Evolutionary conservation across 148 eudicot genomes (phyloP).

Genomic region (Cornus controversa): DNA sequence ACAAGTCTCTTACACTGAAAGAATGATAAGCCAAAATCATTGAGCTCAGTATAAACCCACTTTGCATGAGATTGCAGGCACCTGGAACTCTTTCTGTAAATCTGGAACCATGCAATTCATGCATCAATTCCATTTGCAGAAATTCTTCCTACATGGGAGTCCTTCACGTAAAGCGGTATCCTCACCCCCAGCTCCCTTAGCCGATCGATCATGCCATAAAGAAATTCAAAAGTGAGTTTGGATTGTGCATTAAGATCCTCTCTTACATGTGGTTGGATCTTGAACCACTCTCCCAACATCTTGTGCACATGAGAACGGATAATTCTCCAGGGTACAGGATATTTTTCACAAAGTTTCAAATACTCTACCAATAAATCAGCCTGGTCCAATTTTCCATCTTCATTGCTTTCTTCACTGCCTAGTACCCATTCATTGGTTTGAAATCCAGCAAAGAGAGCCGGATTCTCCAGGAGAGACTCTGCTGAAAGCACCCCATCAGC

Average conservation of each 20-base stretch:
- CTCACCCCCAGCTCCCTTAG: conserved; percentile 59
- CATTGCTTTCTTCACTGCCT: conserved; percentile 28
- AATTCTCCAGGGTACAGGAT: conserved; percentile 97
- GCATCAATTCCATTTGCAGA: conserved; percentile 22
- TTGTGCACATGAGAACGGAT: conserved; percentile 87
- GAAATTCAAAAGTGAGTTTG: conserved; percentile 70
- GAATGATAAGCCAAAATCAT: not conserved
- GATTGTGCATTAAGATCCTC: conserved; percentile 74
- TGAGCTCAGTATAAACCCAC: not conserved
- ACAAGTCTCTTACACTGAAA: not conserved
- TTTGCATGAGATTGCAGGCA: not conserved
- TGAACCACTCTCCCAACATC: conserved; percentile 92
- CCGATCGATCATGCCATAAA: conserved; percentile 59
- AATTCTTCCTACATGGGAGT: no score
- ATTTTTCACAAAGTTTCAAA: conserved; percentile 73
- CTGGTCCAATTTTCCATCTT: conserved; percentile 60
- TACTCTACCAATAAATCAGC: conserved; percentile 71
- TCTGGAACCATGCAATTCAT: conserved; percentile 1
- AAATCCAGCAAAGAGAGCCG: conserved; percentile 90
- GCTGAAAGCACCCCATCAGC: conserved; percentile 93
- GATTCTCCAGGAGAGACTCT: conserved; percentile 92
- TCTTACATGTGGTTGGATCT: conserved; percentile 69
- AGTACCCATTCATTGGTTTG: conserved; percentile 76
- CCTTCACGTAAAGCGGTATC: conserved; percentile 61
- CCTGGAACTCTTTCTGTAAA: not conserved